Base-by-base conservation (phyloP, 139 green algal species). In the Spirogloea muscicola region DNA sequence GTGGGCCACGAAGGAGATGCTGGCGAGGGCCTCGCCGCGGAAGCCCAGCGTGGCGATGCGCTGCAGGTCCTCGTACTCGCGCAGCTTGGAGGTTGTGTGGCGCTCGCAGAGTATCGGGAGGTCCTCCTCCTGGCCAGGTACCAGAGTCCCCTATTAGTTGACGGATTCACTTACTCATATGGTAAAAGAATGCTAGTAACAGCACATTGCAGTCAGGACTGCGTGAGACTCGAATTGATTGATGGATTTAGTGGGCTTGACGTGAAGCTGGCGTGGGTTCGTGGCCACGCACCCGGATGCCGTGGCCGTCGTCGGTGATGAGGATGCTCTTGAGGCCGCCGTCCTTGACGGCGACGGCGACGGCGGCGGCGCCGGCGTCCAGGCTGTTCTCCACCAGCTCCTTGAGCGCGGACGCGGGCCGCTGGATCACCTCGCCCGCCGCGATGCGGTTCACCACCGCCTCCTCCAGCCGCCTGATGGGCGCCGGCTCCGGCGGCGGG, bases 341-440 rank as follows among this genome's bases (percentile, higher is more conserved):
- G 16, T 98, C 93, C 70, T 95, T 97, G 1, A 94, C 84, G 0
- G 82, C 76, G 0, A 99, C 82, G 18, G 31, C 87, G 51, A 96
- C 87, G 33, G 88, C 76, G 0, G 87, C 91, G 4, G 90, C 70
- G n/a, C 88, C 75, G 21, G 94, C 94, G 39, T 99, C 94, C 1
- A 98, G 43, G 44, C 80, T 90, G 84, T 99, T 99, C 82, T 99
- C 94, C n/a, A 99, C 49, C 80, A 99, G 76, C 82, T 99, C 94
- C 83, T 99, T 99, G 0, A 97, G 59, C 0, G 94, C 94, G 6
- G 79, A 92, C 1, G 84, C 77, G 1, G 94, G 94, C 1, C 91
- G 80, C 33, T 90, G 84, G 42, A 91, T 77, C 34, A 85, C 80
- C 78, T 99, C 94, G 0, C 94, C 94, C 29, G 94, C 94, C 41